Evolutionary conservation across 1,284 basidiomycete species (phyloP), one percentile per base, ranked within the genome.

Genomic region (Cryptococcus sp.): DNA sequence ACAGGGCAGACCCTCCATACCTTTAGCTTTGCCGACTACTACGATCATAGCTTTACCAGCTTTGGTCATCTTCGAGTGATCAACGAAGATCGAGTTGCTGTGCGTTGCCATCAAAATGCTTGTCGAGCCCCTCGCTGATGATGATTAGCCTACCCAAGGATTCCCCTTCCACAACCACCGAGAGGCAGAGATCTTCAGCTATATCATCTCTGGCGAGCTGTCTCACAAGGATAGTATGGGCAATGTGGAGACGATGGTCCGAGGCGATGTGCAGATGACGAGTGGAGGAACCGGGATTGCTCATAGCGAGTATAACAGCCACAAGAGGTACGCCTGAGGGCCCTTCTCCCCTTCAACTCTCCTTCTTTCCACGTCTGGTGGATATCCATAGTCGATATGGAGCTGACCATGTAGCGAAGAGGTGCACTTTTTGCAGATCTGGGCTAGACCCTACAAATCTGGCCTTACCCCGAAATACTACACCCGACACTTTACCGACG

Each of bases 111-210:
- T 24, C 37, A 23, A 14, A 10, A 16, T 33, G 12, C 5, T 9
- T 19, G 5, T 5, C n/a, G 31, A 44, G 28, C 9, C 7, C 9
- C 23, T 10, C 32, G 43, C 18, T 16, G 40, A 45, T 45, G 25
- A 50, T 25, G 14, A 19, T 10, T 43, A 60, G 51, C 75, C 86
- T 4, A 66, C 73, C 3, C 84, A 82, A 6, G 93, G 92, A 0
- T 97, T 97, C 60, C 89, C 87, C 3, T 84, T 82, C 0, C 91
- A 97, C 56, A 79, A 68, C 9, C 93, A 97, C 67, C 77, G 81
- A 28, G 85, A 87, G 65, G 87, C 88, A 59, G 90, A 97, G 66
- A 97, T 97, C 58, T 95, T 93, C 75, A 85, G 83, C 1, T 93
- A 95, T 86, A 91, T 51, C 21, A 47, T 52, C 40, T 59, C 55